Evolutionary conservation across 1,284 basidiomycete species (phyloP).

Genomic region (Cryptococcus jaspeensis): DNA sequence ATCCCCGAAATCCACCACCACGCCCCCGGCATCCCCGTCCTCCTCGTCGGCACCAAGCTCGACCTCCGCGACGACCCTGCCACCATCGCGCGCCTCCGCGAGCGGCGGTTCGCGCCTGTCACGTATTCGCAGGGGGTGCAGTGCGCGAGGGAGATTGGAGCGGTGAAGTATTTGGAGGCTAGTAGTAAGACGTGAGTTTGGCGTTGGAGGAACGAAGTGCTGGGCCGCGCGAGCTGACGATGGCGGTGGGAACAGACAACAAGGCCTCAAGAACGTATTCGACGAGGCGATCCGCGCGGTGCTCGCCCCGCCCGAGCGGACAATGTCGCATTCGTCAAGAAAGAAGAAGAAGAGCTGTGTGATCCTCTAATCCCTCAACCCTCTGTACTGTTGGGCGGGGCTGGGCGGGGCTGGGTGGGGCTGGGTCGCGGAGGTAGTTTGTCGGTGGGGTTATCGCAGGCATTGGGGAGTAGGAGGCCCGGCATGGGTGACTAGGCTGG

Average conservation of each 20-base stretch:
- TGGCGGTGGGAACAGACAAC: slow-evolving; percentile 26
- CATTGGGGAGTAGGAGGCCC: too few species aligned
- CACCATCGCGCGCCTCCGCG: slow-evolving; percentile 87
- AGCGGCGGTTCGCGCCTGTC: slow-evolving; percentile 94
- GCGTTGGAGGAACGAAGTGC: too few species aligned
- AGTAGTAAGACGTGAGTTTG: slow-evolving; percentile 72
- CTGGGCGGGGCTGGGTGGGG: too few species aligned
- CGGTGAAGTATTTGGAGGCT: slow-evolving; percentile 95
- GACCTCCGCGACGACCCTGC: slow-evolving; percentile 92
- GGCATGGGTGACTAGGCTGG: too few species aligned
- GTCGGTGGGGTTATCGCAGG: too few species aligned
- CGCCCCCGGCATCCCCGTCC: slow-evolving; percentile 87
- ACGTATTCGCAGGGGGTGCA: slow-evolving; percentile 60
- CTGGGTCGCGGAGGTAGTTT: too few species aligned
- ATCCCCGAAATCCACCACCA: slow-evolving; percentile 96
- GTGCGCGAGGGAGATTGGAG: slow-evolving; percentile 81
- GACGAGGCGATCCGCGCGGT: slow-evolving; percentile 87
- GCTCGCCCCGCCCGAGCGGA: slow-evolving; percentile 48
- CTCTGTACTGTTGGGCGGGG: too few species aligned
- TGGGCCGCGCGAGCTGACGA: neutral
- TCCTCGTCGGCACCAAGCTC: slow-evolving; percentile 96
- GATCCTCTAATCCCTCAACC: slow-evolving; percentile 45
- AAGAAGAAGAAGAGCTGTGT: slow-evolving; percentile 51
- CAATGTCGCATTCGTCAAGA: slow-evolving; percentile 11
- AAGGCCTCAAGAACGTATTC: slow-evolving; percentile 69